Conservation (phyloP, 225 moss, liverwort and hornwort species). For the Straminergon stramineum region DNA sequence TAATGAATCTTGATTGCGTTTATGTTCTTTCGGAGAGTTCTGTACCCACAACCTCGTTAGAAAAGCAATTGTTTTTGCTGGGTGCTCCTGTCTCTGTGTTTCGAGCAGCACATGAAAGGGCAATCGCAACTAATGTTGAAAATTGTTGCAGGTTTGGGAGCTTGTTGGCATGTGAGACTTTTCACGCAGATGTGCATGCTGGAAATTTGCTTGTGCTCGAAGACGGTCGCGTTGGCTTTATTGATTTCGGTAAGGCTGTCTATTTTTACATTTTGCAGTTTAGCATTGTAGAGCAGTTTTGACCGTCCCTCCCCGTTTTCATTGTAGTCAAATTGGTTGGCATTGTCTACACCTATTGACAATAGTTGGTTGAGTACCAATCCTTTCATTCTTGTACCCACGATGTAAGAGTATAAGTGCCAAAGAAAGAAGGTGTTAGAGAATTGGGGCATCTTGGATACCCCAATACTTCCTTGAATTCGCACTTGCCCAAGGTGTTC, state of each 20-base stretch:
- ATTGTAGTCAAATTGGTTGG: not conserved
- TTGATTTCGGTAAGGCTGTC: constrained; percentile 22
- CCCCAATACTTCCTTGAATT: not conserved
- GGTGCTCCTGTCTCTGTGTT: not conserved
- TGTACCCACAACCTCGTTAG: not conserved
- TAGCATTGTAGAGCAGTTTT: not conserved
- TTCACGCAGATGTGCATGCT: constrained; percentile 93
- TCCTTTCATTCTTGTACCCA: not conserved
- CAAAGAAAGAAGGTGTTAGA: not conserved
- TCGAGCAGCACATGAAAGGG: not conserved
- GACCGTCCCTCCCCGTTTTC: not conserved
- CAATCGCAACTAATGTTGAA: not conserved
- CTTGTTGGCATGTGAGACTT: constrained; percentile 86
- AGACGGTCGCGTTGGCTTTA: constrained; percentile 86
- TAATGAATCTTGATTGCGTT: not conserved
- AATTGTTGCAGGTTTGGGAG: constrained; percentile 80
- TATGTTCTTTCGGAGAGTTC: not conserved
- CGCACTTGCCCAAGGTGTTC: not conserved
- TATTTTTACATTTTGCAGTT: not conserved
- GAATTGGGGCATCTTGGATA: not conserved
- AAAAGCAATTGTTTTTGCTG: not conserved
- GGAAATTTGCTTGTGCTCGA: constrained; percentile 79
- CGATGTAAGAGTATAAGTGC: not conserved
- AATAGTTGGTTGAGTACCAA: not conserved
- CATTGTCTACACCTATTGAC: not conserved